Evolutionary conservation across 2,329 filamentous ascomycete species (phyloP), one percentile per base, ranked within the genome.

Genomic region (Fusarium sacchari): DNA sequence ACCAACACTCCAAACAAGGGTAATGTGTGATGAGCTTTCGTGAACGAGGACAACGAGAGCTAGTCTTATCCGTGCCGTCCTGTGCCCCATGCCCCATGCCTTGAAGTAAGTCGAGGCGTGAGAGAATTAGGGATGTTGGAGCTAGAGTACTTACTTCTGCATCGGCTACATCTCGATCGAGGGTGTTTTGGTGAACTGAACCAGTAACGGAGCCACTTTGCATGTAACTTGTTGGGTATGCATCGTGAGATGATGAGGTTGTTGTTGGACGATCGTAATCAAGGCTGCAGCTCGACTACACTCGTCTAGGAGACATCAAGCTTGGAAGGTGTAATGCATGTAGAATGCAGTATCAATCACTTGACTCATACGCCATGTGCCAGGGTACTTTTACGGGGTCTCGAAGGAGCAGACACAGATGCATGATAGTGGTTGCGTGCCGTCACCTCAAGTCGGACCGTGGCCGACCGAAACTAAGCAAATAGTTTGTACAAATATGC

Each of bases 321-420:
- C 69, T 67, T 49, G 69, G 72, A 76, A 76, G 68, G 59, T 67
- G 68, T 11, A 56, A 69, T 59, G 63, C 62, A 62, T 20, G 57
- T 44, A 61, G 42, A 66, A 66, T 68, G 64, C 66, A 70, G 64
- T 65, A 71, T 59, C 66, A 78, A 76, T 80, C 79, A 80, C 78
- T 80, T 80, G 78, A 80, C 77, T 74, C 64, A 59, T 71, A 71
- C 66, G 53, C 67, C 59, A 80, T 80, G 78, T 79, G 72, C 76
- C 71, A 70, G 70, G 78, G 72, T 44, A 52, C 56, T 53, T 60
- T 55, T 65, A n/a, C 69, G 76, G 68, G 69, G 63, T 66, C 61
- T 60, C 24, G n/a, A 66, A 68, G 47, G 40, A 40, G 58, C 43
- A 63, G 64, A 65, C 39, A 57, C 47, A 70, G 57, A 68, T 64